Conservation (phyloP, 768 basidiomycete genomes). For the Strobilomyces confusus region DNA sequence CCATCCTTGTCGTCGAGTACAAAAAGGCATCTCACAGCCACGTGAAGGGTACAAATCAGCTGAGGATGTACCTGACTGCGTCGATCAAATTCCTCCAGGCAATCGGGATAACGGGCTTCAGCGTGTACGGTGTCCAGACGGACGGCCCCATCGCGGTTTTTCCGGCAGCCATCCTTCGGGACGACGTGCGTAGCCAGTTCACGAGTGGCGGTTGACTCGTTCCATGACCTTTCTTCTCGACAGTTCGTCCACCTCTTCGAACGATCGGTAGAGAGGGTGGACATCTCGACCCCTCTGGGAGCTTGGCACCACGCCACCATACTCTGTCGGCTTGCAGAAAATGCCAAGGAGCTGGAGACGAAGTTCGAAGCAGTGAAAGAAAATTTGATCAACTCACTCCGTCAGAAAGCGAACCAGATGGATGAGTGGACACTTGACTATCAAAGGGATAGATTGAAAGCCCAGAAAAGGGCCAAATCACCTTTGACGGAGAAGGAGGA, state of each 20-base stretch:
- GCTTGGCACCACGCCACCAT: no score
- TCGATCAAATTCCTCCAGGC: conserved; percentile 7
- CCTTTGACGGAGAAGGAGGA: neutral
- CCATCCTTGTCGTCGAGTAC: conserved; percentile 5
- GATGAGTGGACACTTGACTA: conserved; percentile 3
- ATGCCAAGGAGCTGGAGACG: neutral
- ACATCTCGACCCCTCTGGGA: no score
- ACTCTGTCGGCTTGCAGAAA: conserved; percentile 1
- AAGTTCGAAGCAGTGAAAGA: neutral
- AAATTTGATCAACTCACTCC: neutral
- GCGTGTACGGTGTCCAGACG: conserved; percentile 9
- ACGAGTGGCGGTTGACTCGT: no score
- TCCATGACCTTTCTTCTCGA: neutral
- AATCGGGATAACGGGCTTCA: neutral
- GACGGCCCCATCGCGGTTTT: no score
- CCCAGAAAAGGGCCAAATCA: neutral
- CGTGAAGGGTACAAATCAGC: conserved; percentile 4
- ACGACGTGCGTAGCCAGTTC: neutral
- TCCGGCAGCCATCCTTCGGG: no score
- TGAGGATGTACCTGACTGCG: no score
- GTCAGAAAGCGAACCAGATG: neutral
- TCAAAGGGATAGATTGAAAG: neutral
- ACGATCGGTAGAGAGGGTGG: no score
- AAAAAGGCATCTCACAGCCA: neutral
- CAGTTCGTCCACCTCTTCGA: no score